Conservation (phyloP, 129 eudicot genomes). For the Centella asiatica region DNA sequence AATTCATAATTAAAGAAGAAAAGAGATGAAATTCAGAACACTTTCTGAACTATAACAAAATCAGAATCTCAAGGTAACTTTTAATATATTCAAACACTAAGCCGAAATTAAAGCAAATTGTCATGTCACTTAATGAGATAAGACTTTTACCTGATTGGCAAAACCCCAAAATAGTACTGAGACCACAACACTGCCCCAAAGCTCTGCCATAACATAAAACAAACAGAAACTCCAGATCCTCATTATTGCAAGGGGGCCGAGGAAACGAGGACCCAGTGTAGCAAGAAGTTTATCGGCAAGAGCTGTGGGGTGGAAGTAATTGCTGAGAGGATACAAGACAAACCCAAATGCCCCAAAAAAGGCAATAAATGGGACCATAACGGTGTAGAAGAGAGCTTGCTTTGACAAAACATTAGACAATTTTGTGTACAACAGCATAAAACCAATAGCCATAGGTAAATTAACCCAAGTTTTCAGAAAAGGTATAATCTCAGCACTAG, state of each 20-base stretch:
- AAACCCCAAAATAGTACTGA: slow-evolving; percentile 98
- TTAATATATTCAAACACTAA: not conserved
- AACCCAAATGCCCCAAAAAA: slow-evolving; percentile 99
- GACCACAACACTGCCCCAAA: slow-evolving; percentile 99
- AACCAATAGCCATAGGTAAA: slow-evolving; percentile 99
- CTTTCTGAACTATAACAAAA: not conserved
- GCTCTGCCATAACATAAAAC: slow-evolving; percentile 99
- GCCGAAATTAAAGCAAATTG: not conserved
- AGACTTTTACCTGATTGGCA: slow-evolving; percentile 79
- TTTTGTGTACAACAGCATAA: slow-evolving; percentile 81
- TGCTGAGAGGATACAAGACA: slow-evolving; percentile 78
- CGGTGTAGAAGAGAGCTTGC: slow-evolving; percentile 74
- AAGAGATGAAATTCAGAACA: not conserved
- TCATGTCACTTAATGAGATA: not conserved
- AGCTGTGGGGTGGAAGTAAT: slow-evolving; percentile 76
- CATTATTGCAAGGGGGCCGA: slow-evolving; percentile 94
- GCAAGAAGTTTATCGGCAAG: slow-evolving; percentile 87
- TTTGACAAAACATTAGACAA: slow-evolving; percentile 78
- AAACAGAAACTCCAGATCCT: slow-evolving; percentile 99
- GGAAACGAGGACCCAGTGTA: slow-evolving; percentile 82
- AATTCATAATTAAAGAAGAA: not conserved
- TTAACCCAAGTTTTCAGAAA: slow-evolving; percentile 98
- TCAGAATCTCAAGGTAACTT: not conserved
- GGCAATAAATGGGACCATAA: slow-evolving; percentile 80
- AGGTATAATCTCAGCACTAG: slow-evolving; percentile 98